These are phyloP conservation scores for Tillandsia fasciculata DNA, from an alignment of 176 grass and related monocot genomes.

Conservation along the genomic window DNA sequence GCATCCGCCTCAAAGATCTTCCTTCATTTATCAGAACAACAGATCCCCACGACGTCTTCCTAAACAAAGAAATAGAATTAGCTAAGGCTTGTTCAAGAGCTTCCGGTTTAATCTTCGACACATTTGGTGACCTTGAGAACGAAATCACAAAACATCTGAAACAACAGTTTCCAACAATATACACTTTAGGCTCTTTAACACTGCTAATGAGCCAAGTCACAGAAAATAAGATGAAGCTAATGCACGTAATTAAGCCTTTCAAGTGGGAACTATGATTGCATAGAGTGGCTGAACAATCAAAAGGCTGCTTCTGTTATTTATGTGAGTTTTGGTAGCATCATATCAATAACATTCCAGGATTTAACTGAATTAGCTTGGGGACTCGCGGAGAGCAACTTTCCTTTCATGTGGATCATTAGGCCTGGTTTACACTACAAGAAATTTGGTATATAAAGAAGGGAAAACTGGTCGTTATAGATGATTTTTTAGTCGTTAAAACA, in stretches of 20 bases:
- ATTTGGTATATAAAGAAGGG: too few species aligned
- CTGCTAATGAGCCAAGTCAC: not conserved
- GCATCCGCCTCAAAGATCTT: not conserved
- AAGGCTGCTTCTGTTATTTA: conserved; percentile 22
- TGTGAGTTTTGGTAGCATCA: conserved; percentile 46
- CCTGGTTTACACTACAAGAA: too few species aligned
- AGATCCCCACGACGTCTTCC: conserved; percentile 22
- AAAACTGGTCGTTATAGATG: too few species aligned
- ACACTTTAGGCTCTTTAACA: not conserved
- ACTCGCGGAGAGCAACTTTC: conserved; percentile 26
- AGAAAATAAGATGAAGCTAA: not conserved
- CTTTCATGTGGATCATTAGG: conserved; percentile 36
- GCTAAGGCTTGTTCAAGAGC: conserved; percentile 15
- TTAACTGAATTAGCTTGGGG: conserved; percentile 49
- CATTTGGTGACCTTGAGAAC: conserved; percentile 36
- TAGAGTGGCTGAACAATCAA: conserved; percentile 22
- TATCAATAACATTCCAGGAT: conserved; percentile 32
- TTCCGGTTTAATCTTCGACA: conserved; percentile 30
- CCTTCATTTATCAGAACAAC: conserved; percentile 20
- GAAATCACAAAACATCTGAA: conserved; percentile 16
- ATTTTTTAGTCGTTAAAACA: too few species aligned
- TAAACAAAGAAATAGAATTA: conserved; percentile 19
- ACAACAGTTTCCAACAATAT: conserved; percentile 10
- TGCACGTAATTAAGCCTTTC: conserved; percentile 31
- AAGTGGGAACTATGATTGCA: conserved; percentile 31